Base-by-base conservation (phyloP, 1,139 yeast genomes). In the Taphrina populina region DNA sequence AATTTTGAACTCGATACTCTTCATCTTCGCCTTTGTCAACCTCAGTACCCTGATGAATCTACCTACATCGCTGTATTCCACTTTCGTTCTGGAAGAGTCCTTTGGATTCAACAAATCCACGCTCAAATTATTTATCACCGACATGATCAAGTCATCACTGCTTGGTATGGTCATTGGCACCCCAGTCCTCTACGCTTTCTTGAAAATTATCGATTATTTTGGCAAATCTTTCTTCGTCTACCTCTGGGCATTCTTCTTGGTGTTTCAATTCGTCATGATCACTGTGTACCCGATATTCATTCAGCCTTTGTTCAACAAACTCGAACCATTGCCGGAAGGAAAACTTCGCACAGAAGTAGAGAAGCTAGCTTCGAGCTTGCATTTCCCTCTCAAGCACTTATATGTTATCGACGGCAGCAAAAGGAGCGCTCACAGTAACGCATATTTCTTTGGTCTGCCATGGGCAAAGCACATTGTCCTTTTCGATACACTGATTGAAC, bases 401-500 rank as follows among this genome's bases (percentile, higher is more conserved):
- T 86, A 79, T 65, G 96, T 90, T 51, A 81, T 90, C 67, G 98
- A 92, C 69, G 97, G 97, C 11, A 90, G 97, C 49, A 87, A 84
- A 69, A 84, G 97, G 72, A 87, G 96, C 1, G 81, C 95, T 11
- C 98, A 92, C 71, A 90, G 97, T 4, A 92, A 92, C 67, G 98
- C 98, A 41, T 92, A 87, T 70, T 92, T 92, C 68, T 81, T 86
- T 63, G 98, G 98, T 4, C 76, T 92, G 65, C 98, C 98, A 43
- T 90, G 96, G 94, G 83, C 88, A 58, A 92, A 92, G 71, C 92
- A 90, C 70, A 92, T 92, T 71, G 97, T 92, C 49, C 77, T 92
- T 55, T 92, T 76, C 68, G 98, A 92, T 66, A 92, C 97, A 6
- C 78, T 92, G 71, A 83, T 92, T 62, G 82, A 85, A 60, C 84